Conservation (phyloP, 345 rosid species). For the Barbarea vulgaris region DNA sequence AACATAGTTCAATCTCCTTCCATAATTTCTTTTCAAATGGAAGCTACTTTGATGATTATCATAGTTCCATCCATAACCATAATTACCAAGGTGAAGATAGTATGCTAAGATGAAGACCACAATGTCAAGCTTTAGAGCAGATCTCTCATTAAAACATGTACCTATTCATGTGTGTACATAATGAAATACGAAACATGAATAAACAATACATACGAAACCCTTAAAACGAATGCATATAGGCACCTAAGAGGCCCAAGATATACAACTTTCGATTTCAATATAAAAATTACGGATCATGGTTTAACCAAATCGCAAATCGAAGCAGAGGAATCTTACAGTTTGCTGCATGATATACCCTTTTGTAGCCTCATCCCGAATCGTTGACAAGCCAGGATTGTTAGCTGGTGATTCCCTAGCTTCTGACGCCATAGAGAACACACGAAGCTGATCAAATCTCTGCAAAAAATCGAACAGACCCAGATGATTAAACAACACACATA, state of each 20-base stretch:
- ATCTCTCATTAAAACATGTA: not conserved
- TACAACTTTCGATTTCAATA: not conserved
- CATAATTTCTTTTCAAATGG: not conserved
- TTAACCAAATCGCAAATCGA: not conserved
- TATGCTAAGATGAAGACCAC: not conserved
- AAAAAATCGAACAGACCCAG: constrained; percentile 32
- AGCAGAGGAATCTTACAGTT: constrained; percentile 54
- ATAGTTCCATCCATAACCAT: not conserved
- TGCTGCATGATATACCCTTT: constrained; percentile 88
- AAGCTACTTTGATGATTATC: not conserved
- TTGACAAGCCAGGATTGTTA: constrained; percentile 78
- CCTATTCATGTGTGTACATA: not conserved
- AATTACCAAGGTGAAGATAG: not conserved
- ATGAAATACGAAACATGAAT: not conserved
- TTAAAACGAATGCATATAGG: not conserved
- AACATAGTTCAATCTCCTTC: not conserved
- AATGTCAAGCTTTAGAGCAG: constrained; percentile 5
- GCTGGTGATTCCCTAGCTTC: constrained; percentile 69
- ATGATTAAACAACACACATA: constrained; percentile 5
- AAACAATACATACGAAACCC: not conserved
- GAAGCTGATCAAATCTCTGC: constrained; percentile 49
- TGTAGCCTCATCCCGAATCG: constrained; percentile 70
- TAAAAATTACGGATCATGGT: not conserved
- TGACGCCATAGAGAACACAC: constrained; percentile 72
- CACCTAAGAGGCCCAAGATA: not conserved